Evolutionary conservation across 2,329 filamentous ascomycete species (phyloP).

Genomic region (Gaeumannomyces tritici): DNA sequence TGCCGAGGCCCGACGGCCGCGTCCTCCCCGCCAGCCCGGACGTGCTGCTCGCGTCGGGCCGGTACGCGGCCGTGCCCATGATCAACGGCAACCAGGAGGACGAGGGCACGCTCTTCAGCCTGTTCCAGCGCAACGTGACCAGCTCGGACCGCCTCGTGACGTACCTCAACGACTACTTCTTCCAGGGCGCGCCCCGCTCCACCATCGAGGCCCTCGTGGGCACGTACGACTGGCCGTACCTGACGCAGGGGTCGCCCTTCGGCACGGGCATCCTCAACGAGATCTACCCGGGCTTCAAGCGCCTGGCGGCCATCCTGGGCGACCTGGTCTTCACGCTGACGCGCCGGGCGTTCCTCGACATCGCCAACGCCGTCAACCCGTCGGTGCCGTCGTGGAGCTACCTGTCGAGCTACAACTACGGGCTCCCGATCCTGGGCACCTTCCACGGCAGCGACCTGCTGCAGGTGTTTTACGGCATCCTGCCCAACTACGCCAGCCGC

Average conservation of each 20-base stretch:
- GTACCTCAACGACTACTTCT: conserved; percentile 54
- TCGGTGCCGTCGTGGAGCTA: conserved; percentile 64
- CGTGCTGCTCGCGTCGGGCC: conserved; percentile 36
- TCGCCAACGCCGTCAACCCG: conserved; percentile 35
- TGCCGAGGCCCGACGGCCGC: conserved; percentile 63
- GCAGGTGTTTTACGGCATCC: conserved; percentile 57
- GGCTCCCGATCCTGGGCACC: conserved; percentile 63
- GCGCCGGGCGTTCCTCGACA: conserved; percentile 52
- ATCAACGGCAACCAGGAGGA: conserved; percentile 69
- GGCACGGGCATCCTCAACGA: conserved; percentile 59
- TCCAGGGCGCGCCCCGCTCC: conserved; percentile 40
- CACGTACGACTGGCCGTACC: conserved; percentile 46
- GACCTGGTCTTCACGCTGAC: conserved; percentile 68
- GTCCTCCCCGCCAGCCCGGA: conserved; percentile 56
- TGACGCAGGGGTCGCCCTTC: conserved; percentile 59
- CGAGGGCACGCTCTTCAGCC: conserved; percentile 65
- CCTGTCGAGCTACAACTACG: conserved; percentile 61
- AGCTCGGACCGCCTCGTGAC: conserved; percentile 46
- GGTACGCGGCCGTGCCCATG: conserved; percentile 38
- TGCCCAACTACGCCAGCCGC: conserved; percentile 50
- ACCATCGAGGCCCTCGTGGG: conserved; percentile 47
- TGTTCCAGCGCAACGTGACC: conserved; percentile 61
- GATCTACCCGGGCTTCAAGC: conserved; percentile 68
- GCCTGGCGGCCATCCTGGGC: conserved; percentile 64
- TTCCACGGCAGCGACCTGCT: conserved; percentile 65